Evolutionary conservation across 73 alveolate species (phyloP).

Genomic region (Paramecium biaurelia): DNA sequence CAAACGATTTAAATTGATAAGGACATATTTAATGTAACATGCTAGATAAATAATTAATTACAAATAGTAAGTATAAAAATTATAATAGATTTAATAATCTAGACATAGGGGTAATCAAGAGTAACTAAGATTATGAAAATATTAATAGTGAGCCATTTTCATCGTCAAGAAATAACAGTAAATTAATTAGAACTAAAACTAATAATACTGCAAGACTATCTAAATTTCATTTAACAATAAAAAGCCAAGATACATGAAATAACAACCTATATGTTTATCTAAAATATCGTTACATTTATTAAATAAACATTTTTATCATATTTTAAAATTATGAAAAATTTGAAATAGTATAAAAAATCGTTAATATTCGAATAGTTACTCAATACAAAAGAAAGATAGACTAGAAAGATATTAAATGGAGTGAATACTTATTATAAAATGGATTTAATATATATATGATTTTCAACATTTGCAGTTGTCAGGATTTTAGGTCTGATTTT

Average conservation of each 20-base stretch:
- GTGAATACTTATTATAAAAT: not conserved
- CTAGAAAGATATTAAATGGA: not conserved
- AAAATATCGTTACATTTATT: not conserved
- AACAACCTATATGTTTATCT: not conserved
- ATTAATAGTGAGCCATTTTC: not conserved
- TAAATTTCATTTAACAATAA: not conserved
- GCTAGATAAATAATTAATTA: not conserved
- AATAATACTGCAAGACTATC: not conserved
- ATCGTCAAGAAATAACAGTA: not conserved
- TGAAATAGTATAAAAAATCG: not conserved
- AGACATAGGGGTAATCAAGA: not conserved
- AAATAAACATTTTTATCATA: not conserved
- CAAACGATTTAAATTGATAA: not conserved
- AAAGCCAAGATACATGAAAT: not conserved
- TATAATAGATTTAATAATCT: not conserved
- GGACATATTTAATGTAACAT: not conserved
- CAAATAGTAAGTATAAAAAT: not conserved
- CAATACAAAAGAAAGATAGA: not conserved
- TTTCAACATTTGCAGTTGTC: conserved; percentile 42
- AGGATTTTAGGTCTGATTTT: not conserved
- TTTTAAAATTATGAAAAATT: not conserved
- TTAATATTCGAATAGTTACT: not conserved
- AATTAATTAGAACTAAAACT: not conserved
- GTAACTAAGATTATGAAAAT: not conserved
- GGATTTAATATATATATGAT: not conserved